Percentiles rank a stretch among this genome's conserved stretches.
These are phyloP conservation scores for Emericellopsis terricola DNA, from an alignment of 495 filamentous ascomycete species.

Conservation along the genomic window DNA sequence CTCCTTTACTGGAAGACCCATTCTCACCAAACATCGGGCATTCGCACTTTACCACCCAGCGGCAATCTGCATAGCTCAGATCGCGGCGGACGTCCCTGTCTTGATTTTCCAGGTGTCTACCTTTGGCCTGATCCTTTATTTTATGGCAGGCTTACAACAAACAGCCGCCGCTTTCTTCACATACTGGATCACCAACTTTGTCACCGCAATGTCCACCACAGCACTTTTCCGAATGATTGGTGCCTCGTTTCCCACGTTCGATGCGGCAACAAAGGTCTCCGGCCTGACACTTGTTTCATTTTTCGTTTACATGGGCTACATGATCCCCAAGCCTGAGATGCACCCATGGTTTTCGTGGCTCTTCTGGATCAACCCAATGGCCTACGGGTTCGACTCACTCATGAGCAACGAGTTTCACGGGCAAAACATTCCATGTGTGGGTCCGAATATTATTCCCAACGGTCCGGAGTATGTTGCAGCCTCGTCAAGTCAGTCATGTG, in stretches of 20 bases:
- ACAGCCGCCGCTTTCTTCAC: constrained; percentile 76
- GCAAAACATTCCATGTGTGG: constrained; percentile 28
- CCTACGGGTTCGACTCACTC: constrained; percentile 53
- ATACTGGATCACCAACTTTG: constrained; percentile 38
- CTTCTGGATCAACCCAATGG: constrained; percentile 54
- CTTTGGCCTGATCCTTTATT: constrained; percentile 64
- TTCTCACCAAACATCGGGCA: constrained; percentile 66
- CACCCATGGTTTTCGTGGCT: constrained; percentile 66
- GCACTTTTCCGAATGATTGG: constrained; percentile 30
- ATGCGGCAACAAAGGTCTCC: constrained; percentile 25
- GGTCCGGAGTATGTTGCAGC: constrained; percentile 32
- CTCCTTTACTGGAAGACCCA: constrained; percentile 50
- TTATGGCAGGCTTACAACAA: constrained; percentile 48
- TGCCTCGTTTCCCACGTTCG: constrained; percentile 40
- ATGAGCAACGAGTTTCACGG: constrained; percentile 52
- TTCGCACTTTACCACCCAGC: constrained; percentile 73
- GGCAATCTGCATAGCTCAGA: constrained; percentile 61
- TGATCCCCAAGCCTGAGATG: constrained; percentile 51
- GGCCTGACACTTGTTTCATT: constrained; percentile 48
- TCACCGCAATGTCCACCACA: constrained; percentile 25
- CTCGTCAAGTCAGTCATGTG: constrained; percentile 40
- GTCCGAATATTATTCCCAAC: constrained; percentile 32
- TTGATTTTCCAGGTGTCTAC: constrained; percentile 49
- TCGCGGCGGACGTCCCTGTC: constrained; percentile 57
- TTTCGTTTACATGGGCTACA: constrained; percentile 60